Conservation (phyloP, 179 eudicot genomes). For the Beta lomatogona region DNA sequence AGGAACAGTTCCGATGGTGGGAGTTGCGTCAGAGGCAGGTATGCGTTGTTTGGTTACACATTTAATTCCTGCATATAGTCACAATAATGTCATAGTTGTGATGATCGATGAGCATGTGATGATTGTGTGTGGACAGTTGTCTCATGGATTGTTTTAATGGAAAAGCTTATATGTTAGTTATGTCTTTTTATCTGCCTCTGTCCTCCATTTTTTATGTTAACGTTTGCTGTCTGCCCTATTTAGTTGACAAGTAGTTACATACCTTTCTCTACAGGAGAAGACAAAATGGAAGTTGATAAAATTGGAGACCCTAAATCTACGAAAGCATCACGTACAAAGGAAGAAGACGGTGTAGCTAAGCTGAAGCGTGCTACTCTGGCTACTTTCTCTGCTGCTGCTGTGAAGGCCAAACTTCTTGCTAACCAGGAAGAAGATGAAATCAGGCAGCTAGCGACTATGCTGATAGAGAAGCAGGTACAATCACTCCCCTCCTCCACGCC, state of each 20-base stretch:
- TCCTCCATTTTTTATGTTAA: not conserved
- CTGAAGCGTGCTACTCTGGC: conserved; percentile 77
- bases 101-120: not conserved
- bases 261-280: conserved; percentile 36
- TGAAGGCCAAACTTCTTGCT: conserved; percentile 89
- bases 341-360: conserved; percentile 45
- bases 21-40: conserved; percentile 51
- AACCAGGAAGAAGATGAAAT: conserved; percentile 91
- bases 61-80: conserved; percentile 14
- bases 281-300: conserved; percentile 41
- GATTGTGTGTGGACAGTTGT: not conserved
- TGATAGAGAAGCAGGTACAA: conserved; percentile 91
- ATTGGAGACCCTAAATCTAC: conserved; percentile 37
- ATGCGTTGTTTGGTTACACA: conserved; percentile 1
- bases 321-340: conserved; percentile 38
- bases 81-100: not conserved
- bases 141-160: not conserved
- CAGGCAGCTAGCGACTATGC: conserved; percentile 64
- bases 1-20: conserved; percentile 37
- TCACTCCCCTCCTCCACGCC: not conserved
- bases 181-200: not conserved
- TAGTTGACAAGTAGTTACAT: conserved; percentile 18
- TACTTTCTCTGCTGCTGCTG: conserved; percentile 91
- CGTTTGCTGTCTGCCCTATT: conserved; percentile 7
- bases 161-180: not conserved